phyloP scores from a whole-genome alignment of 306 rosid genomes.

The Quercus engelmannii region DNA sequence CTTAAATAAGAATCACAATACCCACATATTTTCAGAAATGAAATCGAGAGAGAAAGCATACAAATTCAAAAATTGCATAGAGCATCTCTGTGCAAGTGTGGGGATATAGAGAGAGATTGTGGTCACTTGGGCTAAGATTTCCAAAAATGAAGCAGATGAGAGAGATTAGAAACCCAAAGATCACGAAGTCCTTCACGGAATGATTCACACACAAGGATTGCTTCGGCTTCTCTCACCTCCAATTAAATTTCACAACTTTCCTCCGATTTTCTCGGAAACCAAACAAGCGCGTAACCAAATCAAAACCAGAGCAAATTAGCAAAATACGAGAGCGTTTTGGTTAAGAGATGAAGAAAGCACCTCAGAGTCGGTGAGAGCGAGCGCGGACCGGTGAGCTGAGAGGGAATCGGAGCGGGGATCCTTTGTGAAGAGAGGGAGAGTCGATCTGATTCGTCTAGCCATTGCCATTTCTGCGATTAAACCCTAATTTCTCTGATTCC shows the following conservation, averaged over 20 bases:
- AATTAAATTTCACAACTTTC: neutral
- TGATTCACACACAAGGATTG: too few species aligned
- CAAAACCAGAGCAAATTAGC: neutral
- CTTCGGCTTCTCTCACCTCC: neutral
- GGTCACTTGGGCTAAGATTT: too few species aligned
- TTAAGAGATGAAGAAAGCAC: constrained; percentile 12
- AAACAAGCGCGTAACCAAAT: neutral
- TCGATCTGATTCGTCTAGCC: constrained; percentile 52
- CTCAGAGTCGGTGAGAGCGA: constrained; percentile 30
- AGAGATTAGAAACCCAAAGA: too few species aligned
- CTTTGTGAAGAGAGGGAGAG: constrained; percentile 45
- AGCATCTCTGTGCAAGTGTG: too few species aligned
- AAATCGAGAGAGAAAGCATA: too few species aligned
- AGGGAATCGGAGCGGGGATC: constrained; percentile 28
- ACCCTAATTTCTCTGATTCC: constrained; percentile 42
- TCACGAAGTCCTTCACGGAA: too few species aligned
- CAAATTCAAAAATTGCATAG: too few species aligned
- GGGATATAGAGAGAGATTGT: too few species aligned
- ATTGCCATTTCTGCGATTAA: constrained; percentile 49
- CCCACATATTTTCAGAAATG: too few species aligned
- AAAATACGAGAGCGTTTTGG: neutral
- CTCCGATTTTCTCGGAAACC: neutral
- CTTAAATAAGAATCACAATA: too few species aligned
- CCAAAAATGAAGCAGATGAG: too few species aligned
- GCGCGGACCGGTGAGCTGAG: constrained; percentile 32